Base-by-base conservation (phyloP, 176 grass and related monocot species). In the Avena insularis region DNA sequence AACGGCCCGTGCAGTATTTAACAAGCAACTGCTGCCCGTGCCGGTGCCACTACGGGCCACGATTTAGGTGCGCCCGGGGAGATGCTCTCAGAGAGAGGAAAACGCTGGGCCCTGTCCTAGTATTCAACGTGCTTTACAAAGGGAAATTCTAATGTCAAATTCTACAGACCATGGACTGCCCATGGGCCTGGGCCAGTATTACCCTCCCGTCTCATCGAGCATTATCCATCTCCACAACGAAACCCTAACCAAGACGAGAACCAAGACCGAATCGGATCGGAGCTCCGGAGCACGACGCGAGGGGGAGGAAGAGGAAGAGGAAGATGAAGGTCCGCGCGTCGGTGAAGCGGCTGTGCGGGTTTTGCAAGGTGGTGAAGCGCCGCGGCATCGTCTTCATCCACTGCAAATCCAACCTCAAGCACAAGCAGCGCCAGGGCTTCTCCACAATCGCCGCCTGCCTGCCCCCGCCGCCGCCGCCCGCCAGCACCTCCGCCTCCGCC, bases 291-390 rank as follows among this genome's bases (percentile, higher is more conserved):
- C 40, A 43, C 40, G 40, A 43, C 40, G 40, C 40, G 40, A 43
- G 40, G 14, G 19, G 19, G 82, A 19, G 12, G 84, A 12, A 48
- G 23, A 19, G 12, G 84, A 12, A 48, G 23, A 75, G 20, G 72
- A 55, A 50, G 88, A 98, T 98, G 96, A 98, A 98, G 96, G 96
- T 98, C 25, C 93, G 93, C 46, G 89, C 96, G 58, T 93, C 96
- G 31, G 96, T 98, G 87, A 98, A 94, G 92, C 90, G 95, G 85
- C 83, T 98, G 45, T 98, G 97, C 87, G 66, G 87, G 11, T 96
- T 91, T 79, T 98, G 97, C 88, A 92, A 82, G 88, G 90, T 89
- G 83, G 90, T 98, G 86, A 98, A 93, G 87, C 97, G 97, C 11
- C 86, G 93, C 9, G 97, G 97, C n/a, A 95, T 88, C 71, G 92